A percentile compares a stretch with the other conserved stretches of the same genome.
phyloP scores from a whole-genome alignment of 306 rosid genomes.

The Rosa chinensis region DNA sequence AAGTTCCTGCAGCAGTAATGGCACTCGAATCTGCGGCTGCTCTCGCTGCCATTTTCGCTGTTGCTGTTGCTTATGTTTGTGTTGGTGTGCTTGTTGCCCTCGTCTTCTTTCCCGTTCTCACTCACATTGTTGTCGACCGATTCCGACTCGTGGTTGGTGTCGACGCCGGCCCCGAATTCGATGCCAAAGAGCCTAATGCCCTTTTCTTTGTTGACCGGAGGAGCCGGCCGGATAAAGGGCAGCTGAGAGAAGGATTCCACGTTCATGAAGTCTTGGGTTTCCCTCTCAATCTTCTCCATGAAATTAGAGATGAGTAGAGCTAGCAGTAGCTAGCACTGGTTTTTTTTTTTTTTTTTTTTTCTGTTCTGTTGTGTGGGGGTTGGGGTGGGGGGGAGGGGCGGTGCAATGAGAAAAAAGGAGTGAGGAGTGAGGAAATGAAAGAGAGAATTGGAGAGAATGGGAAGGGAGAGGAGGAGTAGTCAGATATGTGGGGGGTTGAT shows the following conservation, averaged over 20 bases:
- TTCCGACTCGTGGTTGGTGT: slow-evolving; percentile 30
- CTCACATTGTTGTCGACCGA: slow-evolving; percentile 33
- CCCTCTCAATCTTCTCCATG: slow-evolving; percentile 81
- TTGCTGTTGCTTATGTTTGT: slow-evolving; percentile 7
- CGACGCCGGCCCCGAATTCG: slow-evolving; percentile 46
- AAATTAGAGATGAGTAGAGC: neutral
- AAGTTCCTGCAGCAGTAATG: slow-evolving; percentile 94
- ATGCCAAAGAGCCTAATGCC: slow-evolving; percentile 80
- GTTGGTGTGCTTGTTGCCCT: slow-evolving; percentile 24
- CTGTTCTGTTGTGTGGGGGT: too few relatives aligned
- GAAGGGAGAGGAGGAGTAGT: neutral
- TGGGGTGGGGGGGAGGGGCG: neutral
- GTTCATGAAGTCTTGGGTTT: slow-evolving; percentile 91
- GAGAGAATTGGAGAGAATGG: slow-evolving; percentile 8
- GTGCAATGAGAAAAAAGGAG: neutral
- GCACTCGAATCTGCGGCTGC: slow-evolving; percentile 79
- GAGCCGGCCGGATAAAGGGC: slow-evolving; percentile 89
- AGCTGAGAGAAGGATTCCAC: slow-evolving; percentile 95
- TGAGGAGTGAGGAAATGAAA: neutral
- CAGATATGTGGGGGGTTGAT: slow-evolving; percentile 12
- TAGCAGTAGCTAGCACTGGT: neutral
- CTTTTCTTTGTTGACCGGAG: slow-evolving; percentile 53
- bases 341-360: neutral
- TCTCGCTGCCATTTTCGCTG: slow-evolving; percentile 37
- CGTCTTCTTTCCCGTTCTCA: slow-evolving; percentile 27